These are phyloP conservation scores for Amanita rubescens DNA, from an alignment of 768 basidiomycete species.

Conservation along the genomic window DNA sequence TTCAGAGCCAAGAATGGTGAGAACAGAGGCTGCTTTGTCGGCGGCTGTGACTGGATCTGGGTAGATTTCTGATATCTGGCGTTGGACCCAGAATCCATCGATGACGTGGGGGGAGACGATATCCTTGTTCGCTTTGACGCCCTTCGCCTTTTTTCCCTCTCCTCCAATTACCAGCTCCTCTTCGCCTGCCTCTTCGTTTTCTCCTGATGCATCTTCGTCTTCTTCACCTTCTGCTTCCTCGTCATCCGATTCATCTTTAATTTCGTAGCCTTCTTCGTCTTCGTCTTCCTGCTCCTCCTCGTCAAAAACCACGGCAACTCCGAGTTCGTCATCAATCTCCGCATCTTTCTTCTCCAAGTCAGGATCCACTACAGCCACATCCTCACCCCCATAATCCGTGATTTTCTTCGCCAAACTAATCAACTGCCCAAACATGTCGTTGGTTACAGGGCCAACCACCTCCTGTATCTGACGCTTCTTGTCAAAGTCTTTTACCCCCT, in stretches of 20 bases:
- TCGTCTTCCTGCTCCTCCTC: constrained; percentile 96
- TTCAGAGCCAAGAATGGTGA: constrained; percentile 82
- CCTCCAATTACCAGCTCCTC: constrained; percentile 80
- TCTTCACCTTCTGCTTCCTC: constrained; percentile 64
- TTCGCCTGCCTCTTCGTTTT: constrained; percentile 37
- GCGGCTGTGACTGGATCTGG: constrained; percentile 92
- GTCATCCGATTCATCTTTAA: constrained; percentile 74
- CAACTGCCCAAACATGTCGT: constrained; percentile 77
- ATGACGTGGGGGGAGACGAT: constrained; percentile 84
- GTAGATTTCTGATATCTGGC: constrained; percentile 85
- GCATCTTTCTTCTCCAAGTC: constrained; percentile 77
- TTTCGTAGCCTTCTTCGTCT: constrained; percentile 83
- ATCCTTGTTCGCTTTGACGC: constrained; percentile 62
- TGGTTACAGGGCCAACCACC: constrained; percentile 54
- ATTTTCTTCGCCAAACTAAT: constrained; percentile 88
- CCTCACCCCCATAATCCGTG: constrained; percentile 90
- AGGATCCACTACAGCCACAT: constrained; percentile 70
- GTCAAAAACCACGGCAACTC: constrained; percentile 97
- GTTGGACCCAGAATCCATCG: constrained; percentile 98
- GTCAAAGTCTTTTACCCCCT: constrained; percentile 90
- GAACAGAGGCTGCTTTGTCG: constrained; percentile 80
- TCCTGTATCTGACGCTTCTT: constrained; percentile 92
- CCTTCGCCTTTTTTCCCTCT: constrained; percentile 44
- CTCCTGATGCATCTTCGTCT: constrained; percentile 34
- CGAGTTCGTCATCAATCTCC: constrained; percentile 91